Conservation (phyloP, 2,329 filamentous ascomycete species). For the Emmonsiellopsis sp. region DNA sequence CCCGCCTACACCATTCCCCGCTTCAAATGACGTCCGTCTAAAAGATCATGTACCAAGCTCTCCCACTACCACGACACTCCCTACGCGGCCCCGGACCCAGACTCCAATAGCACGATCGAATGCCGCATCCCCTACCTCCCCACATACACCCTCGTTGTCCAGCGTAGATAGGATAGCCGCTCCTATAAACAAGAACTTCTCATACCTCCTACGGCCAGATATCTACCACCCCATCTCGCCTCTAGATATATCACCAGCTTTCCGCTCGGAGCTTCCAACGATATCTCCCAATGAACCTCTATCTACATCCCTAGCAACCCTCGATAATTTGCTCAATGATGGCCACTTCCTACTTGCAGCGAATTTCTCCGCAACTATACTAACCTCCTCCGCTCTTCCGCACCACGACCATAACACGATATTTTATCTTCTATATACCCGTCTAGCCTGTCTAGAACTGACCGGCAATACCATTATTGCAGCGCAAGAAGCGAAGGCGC, state of each 20-base stretch:
- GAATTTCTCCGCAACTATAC: constrained; percentile 32
- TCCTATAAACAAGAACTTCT: constrained; percentile 54
- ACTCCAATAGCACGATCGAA: not conserved
- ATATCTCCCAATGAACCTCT: constrained; percentile 52
- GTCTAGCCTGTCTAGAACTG: constrained; percentile 72
- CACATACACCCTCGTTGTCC: not conserved
- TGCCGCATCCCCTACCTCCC: not conserved
- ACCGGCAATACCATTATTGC: constrained; percentile 63
- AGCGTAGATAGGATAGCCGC: not conserved
- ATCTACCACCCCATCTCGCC: constrained; percentile 74
- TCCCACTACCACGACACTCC: not conserved
- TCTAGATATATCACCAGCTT: constrained; percentile 51
- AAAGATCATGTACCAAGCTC: not conserved
- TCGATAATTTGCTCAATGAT: constrained; percentile 56
- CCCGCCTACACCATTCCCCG: constrained; percentile 1
- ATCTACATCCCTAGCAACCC: constrained; percentile 25
- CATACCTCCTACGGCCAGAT: constrained; percentile 67
- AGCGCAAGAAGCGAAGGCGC: constrained; percentile 51
- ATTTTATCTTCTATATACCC: constrained; percentile 68
- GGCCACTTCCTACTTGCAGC: constrained; percentile 78
- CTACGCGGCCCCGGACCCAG: not conserved
- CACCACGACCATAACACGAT: constrained; percentile 53
- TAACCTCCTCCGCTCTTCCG: constrained; percentile 32
- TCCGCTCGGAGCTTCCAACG: constrained; percentile 58
- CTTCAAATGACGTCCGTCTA: not conserved